phyloP scores from a whole-genome alignment of 2,329 filamentous ascomycete species.

The Fusarium coicis region DNA sequence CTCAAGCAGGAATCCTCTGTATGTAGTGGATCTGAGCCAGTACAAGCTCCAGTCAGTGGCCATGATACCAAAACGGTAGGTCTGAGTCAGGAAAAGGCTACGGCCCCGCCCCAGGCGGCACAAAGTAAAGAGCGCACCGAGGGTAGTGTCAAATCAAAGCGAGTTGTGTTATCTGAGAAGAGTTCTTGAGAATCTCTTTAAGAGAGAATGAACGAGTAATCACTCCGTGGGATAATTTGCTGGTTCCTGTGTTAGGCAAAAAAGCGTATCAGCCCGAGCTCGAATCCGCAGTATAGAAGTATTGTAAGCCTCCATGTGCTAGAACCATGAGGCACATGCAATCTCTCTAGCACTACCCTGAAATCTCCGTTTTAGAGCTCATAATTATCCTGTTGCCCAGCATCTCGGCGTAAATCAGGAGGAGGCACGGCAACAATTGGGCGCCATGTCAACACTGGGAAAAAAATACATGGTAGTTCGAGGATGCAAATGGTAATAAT shows the following conservation, averaged over 20 bases:
- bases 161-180: background rate
- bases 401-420: no score
- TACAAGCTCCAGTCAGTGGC: background rate
- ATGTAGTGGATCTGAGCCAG: no score
- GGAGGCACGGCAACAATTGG: background rate
- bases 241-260: accelerated
- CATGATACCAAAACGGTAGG: background rate
- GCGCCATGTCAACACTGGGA: background rate
- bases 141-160: background rate
- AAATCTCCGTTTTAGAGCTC: background rate
- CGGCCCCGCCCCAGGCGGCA: background rate
- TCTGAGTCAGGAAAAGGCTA: background rate
- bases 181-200: background rate
- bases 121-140: background rate
- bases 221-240: background rate
- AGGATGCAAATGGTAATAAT: accelerated
- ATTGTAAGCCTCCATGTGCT: accelerated
- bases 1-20: background rate
- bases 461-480: accelerated
- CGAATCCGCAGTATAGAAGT: accelerated
- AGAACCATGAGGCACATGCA: accelerated
- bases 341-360: background rate
- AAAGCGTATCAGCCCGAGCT: no score
- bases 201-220: accelerated
- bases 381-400: background rate